Evolutionary conservation across 257 asterid genomes (phyloP), one percentile per base, ranked within the genome.

Genomic region (Solanum ossicruentum): DNA sequence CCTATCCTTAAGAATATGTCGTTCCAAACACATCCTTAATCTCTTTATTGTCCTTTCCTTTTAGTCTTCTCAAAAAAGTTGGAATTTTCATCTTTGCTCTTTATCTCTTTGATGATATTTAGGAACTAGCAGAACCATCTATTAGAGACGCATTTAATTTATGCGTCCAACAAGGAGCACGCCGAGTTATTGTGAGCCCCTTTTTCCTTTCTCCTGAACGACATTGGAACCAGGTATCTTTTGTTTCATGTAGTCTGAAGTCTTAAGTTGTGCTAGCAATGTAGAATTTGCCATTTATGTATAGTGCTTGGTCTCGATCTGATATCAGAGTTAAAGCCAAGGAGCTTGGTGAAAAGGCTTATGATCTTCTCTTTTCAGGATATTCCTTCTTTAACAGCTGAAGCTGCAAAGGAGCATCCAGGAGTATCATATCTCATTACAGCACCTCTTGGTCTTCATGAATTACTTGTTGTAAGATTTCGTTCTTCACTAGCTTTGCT

Each of bases 111-210:
- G 11, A 10, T 63, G 85, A 81, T 69, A 51, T 72, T 32, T 85
- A 97, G 99, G 99, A 97, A 88, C 89, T 95, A 81, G 98, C 99
- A 43, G 96, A 95, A 86, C 99, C 99, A 28, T 94, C 98, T 36
- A 97, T 97, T 84, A 89, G 88, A 90, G 93, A 92, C 88, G 99
- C 99, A 85, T 97, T 94, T 85, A 57, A 84, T 83, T 89, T 88
- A 66, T 97, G 99, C 84, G 95, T 97, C 86, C 92, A 90, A 84
- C 94, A 88, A 88, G 99, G 99, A 83, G 99, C 98, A 32, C 56
- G 39, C 9, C 95, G 98, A 63, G 92, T 97, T 65, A 93, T 97
- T 55, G 98, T 97, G 84, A 93, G 97, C 93, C 98, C 99, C 0
- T 97, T 95, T 91, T 95, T 97, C 94, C 92, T 97, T 89, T 95